These are phyloP conservation scores for Amanita thiersii DNA, from an alignment of 768 basidiomycete species.

Conservation along the genomic window DNA sequence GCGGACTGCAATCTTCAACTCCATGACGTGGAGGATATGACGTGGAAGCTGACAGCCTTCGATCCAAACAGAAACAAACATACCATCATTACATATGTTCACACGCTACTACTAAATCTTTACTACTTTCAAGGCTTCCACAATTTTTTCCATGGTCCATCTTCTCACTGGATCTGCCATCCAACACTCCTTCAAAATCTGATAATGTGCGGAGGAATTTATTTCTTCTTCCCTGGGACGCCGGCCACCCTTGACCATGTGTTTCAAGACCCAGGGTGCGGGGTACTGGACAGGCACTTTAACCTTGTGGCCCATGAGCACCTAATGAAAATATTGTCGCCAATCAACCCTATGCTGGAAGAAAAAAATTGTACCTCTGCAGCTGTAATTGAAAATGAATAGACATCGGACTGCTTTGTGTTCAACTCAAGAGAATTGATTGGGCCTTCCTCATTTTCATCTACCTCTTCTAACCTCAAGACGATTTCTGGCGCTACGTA, in stretches of 20 bases:
- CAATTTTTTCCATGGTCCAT: not conserved
- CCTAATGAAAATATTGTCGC: too few species aligned
- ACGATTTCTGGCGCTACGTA: conserved; percentile 1
- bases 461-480: not conserved
- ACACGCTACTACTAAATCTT: not conserved
- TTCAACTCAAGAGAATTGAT: not conserved
- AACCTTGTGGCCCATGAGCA: too few species aligned
- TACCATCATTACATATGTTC: not conserved
- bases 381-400: conserved; percentile 3
- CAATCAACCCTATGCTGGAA: too few species aligned
- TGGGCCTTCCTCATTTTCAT: not conserved
- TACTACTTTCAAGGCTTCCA: not conserved
- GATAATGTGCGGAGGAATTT: not conserved
- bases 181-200: not conserved
- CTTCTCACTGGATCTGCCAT: not conserved
- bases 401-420: not conserved
- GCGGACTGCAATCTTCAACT: not conserved
- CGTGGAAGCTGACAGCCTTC: not conserved
- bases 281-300: too few species aligned
- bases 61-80: not conserved
- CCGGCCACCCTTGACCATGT: not conserved
- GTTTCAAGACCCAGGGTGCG: not conserved
- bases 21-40: too few species aligned
- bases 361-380: not conserved
- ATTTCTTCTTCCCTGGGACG: not conserved